Percentiles rank a stretch among this genome's conserved stretches.
phyloP scores from a whole-genome alignment of 495 filamentous ascomycete genomes.

The Aspergillus heteromorphus region DNA sequence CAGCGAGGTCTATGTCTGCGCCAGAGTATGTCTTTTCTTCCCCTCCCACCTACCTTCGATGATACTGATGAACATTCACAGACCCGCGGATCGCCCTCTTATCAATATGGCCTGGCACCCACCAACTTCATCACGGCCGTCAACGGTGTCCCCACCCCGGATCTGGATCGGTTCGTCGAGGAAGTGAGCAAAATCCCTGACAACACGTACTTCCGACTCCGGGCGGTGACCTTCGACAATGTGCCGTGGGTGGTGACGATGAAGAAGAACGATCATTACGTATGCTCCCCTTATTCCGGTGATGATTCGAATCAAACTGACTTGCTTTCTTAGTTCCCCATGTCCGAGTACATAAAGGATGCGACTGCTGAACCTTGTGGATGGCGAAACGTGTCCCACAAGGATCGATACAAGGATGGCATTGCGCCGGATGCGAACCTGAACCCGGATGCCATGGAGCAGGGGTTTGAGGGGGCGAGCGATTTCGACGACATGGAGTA shows the following conservation, averaged over 20 bases:
- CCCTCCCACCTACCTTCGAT: background rate
- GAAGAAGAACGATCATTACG: constrained; percentile 99
- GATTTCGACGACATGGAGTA: too few relatives aligned
- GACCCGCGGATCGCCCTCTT: constrained; percentile 77
- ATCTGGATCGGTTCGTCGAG: constrained; percentile 71
- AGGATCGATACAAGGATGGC: constrained; percentile 38
- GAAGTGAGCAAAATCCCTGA: constrained; percentile 84
- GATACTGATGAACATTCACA: constrained; percentile 17
- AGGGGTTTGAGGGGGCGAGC: constrained; percentile 29
- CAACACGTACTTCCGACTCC: constrained; percentile 94
- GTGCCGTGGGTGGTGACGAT: constrained; percentile 97
- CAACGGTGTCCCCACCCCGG: constrained; percentile 77
- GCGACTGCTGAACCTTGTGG: constrained; percentile 50
- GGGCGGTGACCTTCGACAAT: constrained; percentile 93
- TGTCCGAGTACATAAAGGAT: constrained; percentile 81
- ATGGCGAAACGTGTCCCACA: constrained; percentile 69
- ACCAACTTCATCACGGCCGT: constrained; percentile 98
- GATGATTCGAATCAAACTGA: background rate
- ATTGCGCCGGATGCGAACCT: constrained; percentile 36
- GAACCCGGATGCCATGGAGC: constrained; percentile 46
- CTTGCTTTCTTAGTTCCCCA: constrained; percentile 59
- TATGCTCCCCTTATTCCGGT: constrained; percentile 22
- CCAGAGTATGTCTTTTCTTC: constrained; percentile 47
- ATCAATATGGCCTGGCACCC: constrained; percentile 86
- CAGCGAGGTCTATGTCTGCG: constrained; percentile 93